Base-by-base conservation (phyloP, 2,329 filamentous ascomycete species). In the Bisporella sp. region DNA sequence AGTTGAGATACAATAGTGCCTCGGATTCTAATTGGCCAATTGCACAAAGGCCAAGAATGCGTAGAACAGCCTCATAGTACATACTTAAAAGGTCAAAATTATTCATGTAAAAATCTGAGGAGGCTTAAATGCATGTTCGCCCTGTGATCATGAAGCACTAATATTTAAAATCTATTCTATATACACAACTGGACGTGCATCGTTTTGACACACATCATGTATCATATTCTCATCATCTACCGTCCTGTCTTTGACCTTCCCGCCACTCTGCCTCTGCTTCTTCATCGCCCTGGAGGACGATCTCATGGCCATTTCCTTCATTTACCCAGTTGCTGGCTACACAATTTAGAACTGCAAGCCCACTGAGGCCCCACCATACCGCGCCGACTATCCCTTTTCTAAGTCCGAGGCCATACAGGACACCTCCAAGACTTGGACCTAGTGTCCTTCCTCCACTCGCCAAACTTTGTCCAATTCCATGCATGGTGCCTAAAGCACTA, bases 341-440 rank as follows among this genome's bases (percentile, higher is more conserved):
- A 21, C 57, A 59, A 47, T 52, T 59, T 0, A 80, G 78, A 0
- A 83, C 71, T 0, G 82, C 59, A 0, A 81, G 79, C 31, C 69
- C 66, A 32, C 74, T 71, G 30, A 85, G 62, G 0, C 56, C 76
- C 68, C 63, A 65, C 45, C 62, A 65, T 5, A 58, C 55, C 8
- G 57, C 54, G 0, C 81, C 82, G 0, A 85, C 73, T 2, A 82
- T 57, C 0, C 81, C 81, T 31, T 71, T 66, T 33, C 74, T 72
- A 28, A 85, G 61, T 0, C 82, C 81, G 6, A 73, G 62, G 0
- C 82, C 82, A 56, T 84, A 85, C 1, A 82, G 58, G 57, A 73
- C 77, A 0, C 81, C 80, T 12, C 79, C 75, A 9, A 82, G 47
- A 9, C 83, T 67, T 0, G 82, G 82, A 0, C 81, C 82, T 8